These are phyloP conservation scores for Vaccinium myrtillus DNA, from an alignment of 148 eudicot species.

Conservation along the genomic window DNA sequence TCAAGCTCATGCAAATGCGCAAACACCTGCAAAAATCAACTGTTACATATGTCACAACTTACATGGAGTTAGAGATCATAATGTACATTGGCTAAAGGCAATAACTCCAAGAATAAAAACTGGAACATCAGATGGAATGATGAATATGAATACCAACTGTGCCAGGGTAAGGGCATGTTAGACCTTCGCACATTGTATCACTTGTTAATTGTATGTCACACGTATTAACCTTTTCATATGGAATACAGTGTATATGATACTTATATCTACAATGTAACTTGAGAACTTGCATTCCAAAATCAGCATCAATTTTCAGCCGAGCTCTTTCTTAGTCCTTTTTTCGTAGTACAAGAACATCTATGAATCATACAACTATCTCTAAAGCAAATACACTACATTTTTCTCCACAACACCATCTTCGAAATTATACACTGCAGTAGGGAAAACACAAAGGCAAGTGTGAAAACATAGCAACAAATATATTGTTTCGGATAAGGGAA, in stretches of 20 bases:
- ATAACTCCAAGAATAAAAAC: not conserved
- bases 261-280: not conserved
- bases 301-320: not conserved
- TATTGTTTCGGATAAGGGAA: not conserved
- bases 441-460: not conserved
- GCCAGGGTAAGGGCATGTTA: not conserved
- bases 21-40: constrained; percentile 65
- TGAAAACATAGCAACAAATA: not conserved
- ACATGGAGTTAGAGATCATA: not conserved
- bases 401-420: not conserved
- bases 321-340: not conserved
- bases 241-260: not conserved
- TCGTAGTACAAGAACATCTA: not conserved
- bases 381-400: not conserved
- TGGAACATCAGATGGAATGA: not conserved
- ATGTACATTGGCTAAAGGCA: not conserved
- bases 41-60: constrained; percentile 8
- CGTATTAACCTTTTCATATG: not conserved
- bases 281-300: not conserved
- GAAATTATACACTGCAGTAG: not conserved
- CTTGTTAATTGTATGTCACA: not conserved
- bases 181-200: not conserved
- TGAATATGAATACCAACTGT: not conserved
- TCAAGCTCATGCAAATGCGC: constrained; percentile 93
- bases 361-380: not conserved